These are phyloP conservation scores for Fraxinus nigra DNA, from an alignment of 305 asterid species.

Conservation along the genomic window DNA sequence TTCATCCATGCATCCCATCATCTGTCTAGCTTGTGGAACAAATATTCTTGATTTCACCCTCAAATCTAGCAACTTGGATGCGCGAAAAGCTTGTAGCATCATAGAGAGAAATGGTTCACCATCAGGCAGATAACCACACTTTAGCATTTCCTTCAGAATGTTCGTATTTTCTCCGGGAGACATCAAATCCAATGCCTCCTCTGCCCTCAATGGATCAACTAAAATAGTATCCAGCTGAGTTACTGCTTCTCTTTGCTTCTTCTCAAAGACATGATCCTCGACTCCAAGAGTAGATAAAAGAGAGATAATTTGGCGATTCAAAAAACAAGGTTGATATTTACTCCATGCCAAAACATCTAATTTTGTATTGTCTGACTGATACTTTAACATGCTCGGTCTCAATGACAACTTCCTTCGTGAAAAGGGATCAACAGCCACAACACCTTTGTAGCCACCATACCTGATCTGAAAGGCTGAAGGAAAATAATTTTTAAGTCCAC, in stretches of 20 bases:
- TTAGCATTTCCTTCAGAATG: slow-evolving; percentile 44
- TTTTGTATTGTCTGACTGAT: slow-evolving; percentile 31
- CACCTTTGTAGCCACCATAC: slow-evolving; percentile 52
- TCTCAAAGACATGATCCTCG: slow-evolving; percentile 29
- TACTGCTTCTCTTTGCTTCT: slow-evolving; percentile 38
- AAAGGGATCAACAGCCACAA: slow-evolving; percentile 44
- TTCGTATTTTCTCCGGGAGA: slow-evolving; percentile 45
- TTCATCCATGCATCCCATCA: slow-evolving; percentile 57
- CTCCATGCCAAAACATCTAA: slow-evolving; percentile 44
- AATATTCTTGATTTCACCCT: slow-evolving; percentile 38
- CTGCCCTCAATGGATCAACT: slow-evolving; percentile 37
- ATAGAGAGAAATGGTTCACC: slow-evolving; percentile 48
- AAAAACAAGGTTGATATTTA: slow-evolving; percentile 45
- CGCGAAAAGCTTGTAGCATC: slow-evolving; percentile 48
- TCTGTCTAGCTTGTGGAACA: slow-evolving; percentile 36
- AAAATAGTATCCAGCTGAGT: slow-evolving; percentile 35
- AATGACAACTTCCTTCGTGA: slow-evolving; percentile 38
- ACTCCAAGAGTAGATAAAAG: slow-evolving; percentile 49
- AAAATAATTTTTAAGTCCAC: slow-evolving; percentile 30
- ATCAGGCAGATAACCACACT: slow-evolving; percentile 44
- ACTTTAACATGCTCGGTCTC: slow-evolving; percentile 44
- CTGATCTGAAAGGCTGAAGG: slow-evolving; percentile 53
- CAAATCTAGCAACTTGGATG: slow-evolving; percentile 40
- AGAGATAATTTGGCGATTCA: slow-evolving; percentile 42
- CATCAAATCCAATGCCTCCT: slow-evolving; percentile 45